Base-by-base conservation (phyloP, 441 rosid species). In the Populus hybrid region DNA sequence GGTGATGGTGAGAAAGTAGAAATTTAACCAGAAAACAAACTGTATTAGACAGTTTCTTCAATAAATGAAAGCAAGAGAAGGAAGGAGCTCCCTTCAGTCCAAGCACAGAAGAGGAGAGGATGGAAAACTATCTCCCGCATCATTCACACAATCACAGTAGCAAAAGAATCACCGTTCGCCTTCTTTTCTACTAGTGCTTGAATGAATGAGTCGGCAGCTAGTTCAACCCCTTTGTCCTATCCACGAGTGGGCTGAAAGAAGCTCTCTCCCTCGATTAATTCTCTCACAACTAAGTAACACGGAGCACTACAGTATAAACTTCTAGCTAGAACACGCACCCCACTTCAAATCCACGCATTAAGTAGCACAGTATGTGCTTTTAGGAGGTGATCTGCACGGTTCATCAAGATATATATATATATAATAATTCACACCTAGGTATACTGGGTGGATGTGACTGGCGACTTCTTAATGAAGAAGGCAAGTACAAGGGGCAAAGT, bases 11-110 rank as follows among this genome's bases (percentile, higher is more conserved):
- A 42, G 16, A 42, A 42, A 42, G 14, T 11, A 42, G 50, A 42
- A 10, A 9, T 0, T 66, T 28, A 28, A 66, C 28, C 10, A 63
- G 14, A 1, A 23, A 11, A 16, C 38, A 26, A 11, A 10, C 32
- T 61, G 65, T 34, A 50, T 19, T 16, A 23, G 42, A 68, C 66
- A 28, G n/a, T 40, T 67, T 5, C 9, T 23, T 24, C 50, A 42
- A 21, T 12, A 9, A 64, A 79, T 76, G 82, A 76, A 78, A 78
- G 67, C 4, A 70, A 67, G 38, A 57, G 82, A 84, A 80, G 71
- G 91, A 88, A 88, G 95, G 95, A 92, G 95, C 91, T 91, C 94
- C 97, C 95, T 92, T 92, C 94, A 92, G 97, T 92, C 97, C 97
- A 92, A 92, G 86, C 93, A 88, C 85, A 83, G 92, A 88, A 83